Evolutionary conservation across 306 rosid genomes (phyloP), one percentile per base, ranked within the genome.

Genomic region (Acacia melanoxylon): DNA sequence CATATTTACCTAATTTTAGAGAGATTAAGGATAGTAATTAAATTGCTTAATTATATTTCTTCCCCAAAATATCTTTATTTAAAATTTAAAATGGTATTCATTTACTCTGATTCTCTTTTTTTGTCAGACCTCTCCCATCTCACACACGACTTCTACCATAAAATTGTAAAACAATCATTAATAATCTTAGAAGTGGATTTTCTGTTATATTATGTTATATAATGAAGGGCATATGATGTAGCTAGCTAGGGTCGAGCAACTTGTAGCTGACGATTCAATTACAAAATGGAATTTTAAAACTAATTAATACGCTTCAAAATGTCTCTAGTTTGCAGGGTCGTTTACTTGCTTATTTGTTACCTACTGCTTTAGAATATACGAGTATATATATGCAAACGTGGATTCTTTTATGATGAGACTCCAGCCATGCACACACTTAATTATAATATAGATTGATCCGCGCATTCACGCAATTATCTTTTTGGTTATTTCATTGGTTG

Each of bases 401-500:
- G 72, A 19, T 31, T 61, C 8, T 56, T 56, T 20, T 56, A 8
- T 56, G 58, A 56, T n/a, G 56, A 44, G 75, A 44, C 52, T 42
- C 56, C 54, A 42, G 74, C 75, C 35, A 22, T 56, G 62, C 62
- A 56, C 25, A 56, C 27, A 20, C 24, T 31, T 31, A 31, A 31
- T 14, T 35, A 68, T 19, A 59, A 46, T 45, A 48, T 69, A 42
- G 71, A 71, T 76, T 84, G 72, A 86, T 67, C 49, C 75, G 72
- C 82, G 63, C 83, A 72, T 59, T 84, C 79, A 78, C 74, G 35
- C 48, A 59, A 40, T 71, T 65, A 14, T 48, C 65, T 40, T 78
- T 52, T 8, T n/a, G 6, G 29, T 22, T 58, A 58, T 58, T 58
- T 22, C 22, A 58, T 58, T 46, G 4, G 52, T 25, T 11, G n/a